phyloP scores from a whole-genome alignment of 495 filamentous ascomycete species.

The Haplographium delicatum region DNA sequence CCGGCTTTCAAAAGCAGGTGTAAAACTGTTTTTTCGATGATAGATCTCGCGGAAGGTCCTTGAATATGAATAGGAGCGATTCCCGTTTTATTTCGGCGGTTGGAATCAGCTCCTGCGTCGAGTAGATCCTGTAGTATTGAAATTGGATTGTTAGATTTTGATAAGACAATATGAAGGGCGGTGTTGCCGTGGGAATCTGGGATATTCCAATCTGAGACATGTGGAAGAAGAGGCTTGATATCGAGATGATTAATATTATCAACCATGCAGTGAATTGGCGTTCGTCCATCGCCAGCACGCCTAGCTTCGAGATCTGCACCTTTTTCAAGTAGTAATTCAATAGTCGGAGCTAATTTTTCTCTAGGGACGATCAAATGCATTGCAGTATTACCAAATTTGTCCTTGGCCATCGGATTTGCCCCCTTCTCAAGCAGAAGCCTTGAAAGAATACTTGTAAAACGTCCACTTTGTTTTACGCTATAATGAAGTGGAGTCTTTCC shows the following conservation, averaged over 20 bases:
- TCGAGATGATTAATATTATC: background rate
- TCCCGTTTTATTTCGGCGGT: background rate
- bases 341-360: background rate
- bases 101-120: constrained; percentile 8
- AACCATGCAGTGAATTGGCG: constrained; percentile 14
- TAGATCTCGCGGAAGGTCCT: background rate
- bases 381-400: constrained; percentile 16
- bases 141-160: background rate
- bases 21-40: background rate
- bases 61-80: constrained; percentile 8
- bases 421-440: constrained; percentile 27
- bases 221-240: background rate
- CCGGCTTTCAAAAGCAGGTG: constrained; percentile 11
- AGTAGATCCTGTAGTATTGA: background rate
- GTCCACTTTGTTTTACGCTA: background rate
- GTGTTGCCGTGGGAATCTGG: constrained; percentile 21
- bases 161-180: constrained; percentile 6
- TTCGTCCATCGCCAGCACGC: constrained; percentile 1
- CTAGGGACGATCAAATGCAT: constrained; percentile 2
- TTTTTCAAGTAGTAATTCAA: constrained; percentile 6
- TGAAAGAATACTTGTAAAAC: constrained; percentile 7
- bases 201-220: constrained; percentile 9
- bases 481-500: constrained; percentile 20
- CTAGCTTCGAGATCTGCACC: constrained; percentile 11
- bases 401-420: constrained; percentile 22